Conservation (phyloP, 208 protist species). For the Trypanosoma platydactyli region DNA sequence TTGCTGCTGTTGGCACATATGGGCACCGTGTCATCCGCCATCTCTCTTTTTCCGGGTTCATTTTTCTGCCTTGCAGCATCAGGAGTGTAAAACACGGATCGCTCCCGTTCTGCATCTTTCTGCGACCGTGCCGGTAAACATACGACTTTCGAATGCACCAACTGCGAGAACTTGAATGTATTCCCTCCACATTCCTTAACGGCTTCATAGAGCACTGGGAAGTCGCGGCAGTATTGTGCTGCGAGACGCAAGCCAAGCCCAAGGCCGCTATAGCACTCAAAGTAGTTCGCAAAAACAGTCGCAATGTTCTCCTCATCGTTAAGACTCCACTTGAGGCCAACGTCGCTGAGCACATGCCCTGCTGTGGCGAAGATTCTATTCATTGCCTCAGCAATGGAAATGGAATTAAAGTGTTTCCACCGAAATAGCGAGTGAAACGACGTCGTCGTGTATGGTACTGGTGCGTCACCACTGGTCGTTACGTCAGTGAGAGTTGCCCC, state of each 20-base stretch:
- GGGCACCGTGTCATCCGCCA: neutral
- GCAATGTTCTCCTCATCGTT: neutral
- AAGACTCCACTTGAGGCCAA: slow-evolving; percentile 4
- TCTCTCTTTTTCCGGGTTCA: neutral
- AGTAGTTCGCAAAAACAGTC: neutral
- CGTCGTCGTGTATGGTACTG: slow-evolving; percentile 2
- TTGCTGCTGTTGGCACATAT: slow-evolving; percentile 9
- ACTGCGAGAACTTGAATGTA: neutral
- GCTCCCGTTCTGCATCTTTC: neutral
- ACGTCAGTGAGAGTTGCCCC: too few species aligned
- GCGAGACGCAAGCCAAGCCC: too few species aligned
- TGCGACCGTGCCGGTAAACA: neutral
- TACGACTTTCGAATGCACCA: neutral
- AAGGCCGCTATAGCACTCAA: neutral
- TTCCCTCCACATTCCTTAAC: neutral
- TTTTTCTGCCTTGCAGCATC: too few species aligned
- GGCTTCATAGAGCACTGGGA: neutral
- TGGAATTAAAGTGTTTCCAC: too few species aligned
- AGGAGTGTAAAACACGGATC: slow-evolving; percentile 1
- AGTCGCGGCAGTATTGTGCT: slow-evolving; percentile 8
- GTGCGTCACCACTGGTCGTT: neutral
- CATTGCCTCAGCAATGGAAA: too few species aligned
- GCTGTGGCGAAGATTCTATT: too few species aligned
- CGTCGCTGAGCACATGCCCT: too few species aligned
- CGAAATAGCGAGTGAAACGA: slow-evolving; percentile 9